These are phyloP conservation scores for Coemansia sp. DNA, from an alignment of 192 early-diverging fungal genomes.

Conservation along the genomic window DNA sequence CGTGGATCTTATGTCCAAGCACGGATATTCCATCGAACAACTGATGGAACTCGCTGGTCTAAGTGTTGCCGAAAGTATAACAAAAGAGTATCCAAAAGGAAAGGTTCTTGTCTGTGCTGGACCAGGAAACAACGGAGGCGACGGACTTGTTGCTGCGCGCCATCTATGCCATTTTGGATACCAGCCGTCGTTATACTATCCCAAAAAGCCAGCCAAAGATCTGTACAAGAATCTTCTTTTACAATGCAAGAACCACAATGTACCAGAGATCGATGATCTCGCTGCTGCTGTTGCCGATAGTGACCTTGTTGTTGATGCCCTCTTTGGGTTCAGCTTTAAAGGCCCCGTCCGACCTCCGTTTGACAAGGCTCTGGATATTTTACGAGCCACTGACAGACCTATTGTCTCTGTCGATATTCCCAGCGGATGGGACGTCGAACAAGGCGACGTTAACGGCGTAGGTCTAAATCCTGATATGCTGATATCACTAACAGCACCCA, in stretches of 20 bases:
- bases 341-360: constrained; percentile 80
- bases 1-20: constrained; percentile 79
- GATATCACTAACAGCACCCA: constrained; percentile 91
- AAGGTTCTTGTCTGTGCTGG: constrained; percentile 73
- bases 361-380: constrained; percentile 15
- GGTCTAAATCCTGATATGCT: constrained; percentile 79
- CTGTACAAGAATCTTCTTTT: constrained; percentile 69
- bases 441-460: constrained; percentile 55
- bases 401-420: constrained; percentile 89
- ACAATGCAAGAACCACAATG: constrained; percentile 70
- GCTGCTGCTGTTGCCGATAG: constrained; percentile 35
- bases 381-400: constrained; percentile 31
- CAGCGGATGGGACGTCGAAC: constrained; percentile 91
- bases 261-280: constrained; percentile 60
- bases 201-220: constrained; percentile 71
- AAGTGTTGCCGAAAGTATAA: constrained; percentile 83
- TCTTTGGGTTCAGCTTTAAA: constrained; percentile 92
- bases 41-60: constrained; percentile 84
- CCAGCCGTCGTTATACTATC: constrained; percentile 74
- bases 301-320: constrained; percentile 81
- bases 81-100: constrained; percentile 64
- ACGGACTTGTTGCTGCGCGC: constrained; percentile 92
- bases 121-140: constrained; percentile 97
- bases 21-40: constrained; percentile 91
- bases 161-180: constrained; percentile 92